These are phyloP conservation scores for Ceratobasidium sp. DNA, from an alignment of 1,284 basidiomycete species.

Conservation along the genomic window DNA sequence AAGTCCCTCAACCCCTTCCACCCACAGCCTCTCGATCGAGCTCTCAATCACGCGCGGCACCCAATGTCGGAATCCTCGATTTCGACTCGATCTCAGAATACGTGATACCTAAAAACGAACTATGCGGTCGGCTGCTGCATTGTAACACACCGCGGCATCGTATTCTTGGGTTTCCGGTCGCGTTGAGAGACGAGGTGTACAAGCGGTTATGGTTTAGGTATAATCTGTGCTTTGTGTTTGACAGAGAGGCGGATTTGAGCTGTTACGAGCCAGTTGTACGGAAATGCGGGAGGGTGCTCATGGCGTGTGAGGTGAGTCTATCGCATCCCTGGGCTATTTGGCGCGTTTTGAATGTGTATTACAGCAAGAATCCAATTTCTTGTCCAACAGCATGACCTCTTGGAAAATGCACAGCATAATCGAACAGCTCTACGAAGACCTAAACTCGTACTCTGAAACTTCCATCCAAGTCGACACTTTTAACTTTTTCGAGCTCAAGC, in stretches of 20 bases:
- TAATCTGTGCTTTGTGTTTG: constrained; percentile 98
- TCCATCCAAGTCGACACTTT: constrained; percentile 89
- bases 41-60: constrained; percentile 63
- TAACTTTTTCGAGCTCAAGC: constrained; percentile 93
- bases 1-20: constrained; percentile 58
- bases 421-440: constrained; percentile 96
- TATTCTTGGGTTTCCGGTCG: constrained; percentile 89
- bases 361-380: constrained; percentile 91
- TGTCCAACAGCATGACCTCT: constrained; percentile 80
- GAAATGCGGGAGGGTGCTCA: constrained; percentile 91
- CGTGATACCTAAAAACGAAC: constrained; percentile 87
- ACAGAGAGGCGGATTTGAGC: constrained; percentile 86
- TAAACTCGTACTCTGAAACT: constrained; percentile 97
- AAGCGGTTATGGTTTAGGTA: constrained; percentile 91
- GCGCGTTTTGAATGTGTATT: neutral
- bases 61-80: constrained; percentile 71
- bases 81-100: constrained; percentile 94
- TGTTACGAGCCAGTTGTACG: constrained; percentile 97
- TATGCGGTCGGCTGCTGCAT: constrained; percentile 91
- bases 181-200: constrained; percentile 74
- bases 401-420: constrained; percentile 86
- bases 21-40: constrained; percentile 35
- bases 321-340: too few relatives aligned
- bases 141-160: constrained; percentile 79
- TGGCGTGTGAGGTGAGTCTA: constrained; percentile 82